Evolutionary conservation across 352 stramenopile species (phyloP).

Genomic region (Globisporangium irregulare): DNA sequence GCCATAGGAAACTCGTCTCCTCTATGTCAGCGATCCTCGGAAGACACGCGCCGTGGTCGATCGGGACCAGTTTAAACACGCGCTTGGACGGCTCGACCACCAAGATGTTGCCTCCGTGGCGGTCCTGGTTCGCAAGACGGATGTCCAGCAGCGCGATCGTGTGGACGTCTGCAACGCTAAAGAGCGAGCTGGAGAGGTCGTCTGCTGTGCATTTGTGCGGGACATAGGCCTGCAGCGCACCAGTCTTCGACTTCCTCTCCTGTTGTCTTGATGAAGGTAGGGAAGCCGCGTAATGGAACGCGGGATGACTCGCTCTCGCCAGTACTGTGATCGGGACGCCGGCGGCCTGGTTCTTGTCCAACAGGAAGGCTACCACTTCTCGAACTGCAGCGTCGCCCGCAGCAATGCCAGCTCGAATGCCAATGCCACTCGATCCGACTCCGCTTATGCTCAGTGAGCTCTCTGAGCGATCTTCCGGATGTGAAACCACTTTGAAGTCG

Average conservation of each 20-base stretch:
- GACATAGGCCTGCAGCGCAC: constrained; percentile 61
- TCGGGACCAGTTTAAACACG: constrained; percentile 54
- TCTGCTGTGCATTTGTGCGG: constrained; percentile 61
- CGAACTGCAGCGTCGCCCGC: constrained; percentile 45
- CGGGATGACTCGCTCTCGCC: constrained; percentile 31
- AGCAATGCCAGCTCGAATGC: constrained; percentile 49
- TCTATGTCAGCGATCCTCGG: constrained; percentile 38
- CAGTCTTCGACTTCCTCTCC: constrained; percentile 30
- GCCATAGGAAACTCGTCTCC: constrained; percentile 70
- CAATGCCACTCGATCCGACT: not conserved
- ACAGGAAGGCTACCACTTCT: constrained; percentile 52
- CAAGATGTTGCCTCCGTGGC: constrained; percentile 76
- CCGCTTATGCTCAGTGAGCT: not conserved
- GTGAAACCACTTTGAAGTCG: not conserved
- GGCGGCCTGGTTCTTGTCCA: constrained; percentile 44
- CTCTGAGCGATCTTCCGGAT: not conserved
- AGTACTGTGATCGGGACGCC: constrained; percentile 49
- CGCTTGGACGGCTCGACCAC: constrained; percentile 27
- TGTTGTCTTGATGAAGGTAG: not conserved
- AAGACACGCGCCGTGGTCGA: constrained; percentile 77
- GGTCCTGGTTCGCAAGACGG: constrained; percentile 77
- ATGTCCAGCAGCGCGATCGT: constrained; percentile 76
- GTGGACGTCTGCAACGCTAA: constrained; percentile 55
- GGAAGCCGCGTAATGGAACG: constrained; percentile 29
- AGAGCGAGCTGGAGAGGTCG: constrained; percentile 44